These are phyloP conservation scores for Pyrenochaeta sp. DNA, from an alignment of 2,329 filamentous ascomycete genomes.

Conservation along the genomic window DNA sequence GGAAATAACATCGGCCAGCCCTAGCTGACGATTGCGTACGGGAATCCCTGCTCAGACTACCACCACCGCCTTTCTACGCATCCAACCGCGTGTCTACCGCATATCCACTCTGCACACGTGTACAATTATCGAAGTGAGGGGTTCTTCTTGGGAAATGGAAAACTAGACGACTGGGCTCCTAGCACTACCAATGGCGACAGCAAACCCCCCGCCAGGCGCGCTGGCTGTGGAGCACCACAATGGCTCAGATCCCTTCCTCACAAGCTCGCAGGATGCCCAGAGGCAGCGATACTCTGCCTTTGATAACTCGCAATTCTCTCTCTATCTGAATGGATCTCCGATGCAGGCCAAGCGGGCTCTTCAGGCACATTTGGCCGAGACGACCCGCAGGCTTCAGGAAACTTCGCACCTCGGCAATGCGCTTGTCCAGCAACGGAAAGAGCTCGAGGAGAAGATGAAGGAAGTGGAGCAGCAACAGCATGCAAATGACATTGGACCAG, in stretches of 20 bases:
- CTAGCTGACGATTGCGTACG: background rate
- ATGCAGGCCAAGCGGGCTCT: slow-evolving; percentile 87
- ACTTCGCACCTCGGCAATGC: slow-evolving; percentile 88
- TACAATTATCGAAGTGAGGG: slow-evolving; percentile 6
- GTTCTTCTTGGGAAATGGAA: slow-evolving; percentile 36
- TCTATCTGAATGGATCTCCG: slow-evolving; percentile 80
- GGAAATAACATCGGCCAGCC: slow-evolving; percentile 1
- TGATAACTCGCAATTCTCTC: slow-evolving; percentile 79
- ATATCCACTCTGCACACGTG: background rate
- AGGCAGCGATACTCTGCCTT: slow-evolving; percentile 82
- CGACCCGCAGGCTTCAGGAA: slow-evolving; percentile 88
- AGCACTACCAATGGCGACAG: slow-evolving; percentile 52
- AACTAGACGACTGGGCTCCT: slow-evolving; percentile 22
- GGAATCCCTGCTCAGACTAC: too few species aligned
- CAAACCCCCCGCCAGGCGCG: slow-evolving; percentile 53
- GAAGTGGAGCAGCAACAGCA: slow-evolving; percentile 80
- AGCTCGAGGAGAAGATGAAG: slow-evolving; percentile 80
- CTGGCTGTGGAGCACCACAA: slow-evolving; percentile 49
- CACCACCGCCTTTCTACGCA: background rate
- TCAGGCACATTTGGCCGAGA: slow-evolving; percentile 91
- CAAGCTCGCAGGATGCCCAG: slow-evolving; percentile 47
- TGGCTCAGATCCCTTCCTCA: slow-evolving; percentile 56
- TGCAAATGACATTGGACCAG: slow-evolving; percentile 79
- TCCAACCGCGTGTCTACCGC: slow-evolving; percentile 5
- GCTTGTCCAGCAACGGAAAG: slow-evolving; percentile 84